Evolutionary conservation across 345 rosid species (phyloP).

Genomic region (Hirschfeldia incana): DNA sequence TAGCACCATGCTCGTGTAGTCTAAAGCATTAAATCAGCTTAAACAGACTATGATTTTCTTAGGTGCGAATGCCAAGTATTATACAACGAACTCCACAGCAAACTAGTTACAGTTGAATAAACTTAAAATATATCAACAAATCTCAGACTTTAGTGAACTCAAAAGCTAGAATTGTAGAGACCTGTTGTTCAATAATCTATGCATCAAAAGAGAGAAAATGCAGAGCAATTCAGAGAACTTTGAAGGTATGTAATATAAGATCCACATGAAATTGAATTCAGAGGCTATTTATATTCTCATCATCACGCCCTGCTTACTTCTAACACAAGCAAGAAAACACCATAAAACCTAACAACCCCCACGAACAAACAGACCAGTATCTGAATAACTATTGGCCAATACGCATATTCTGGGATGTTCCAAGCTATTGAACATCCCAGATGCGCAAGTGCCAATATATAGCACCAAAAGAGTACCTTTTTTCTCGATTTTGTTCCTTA

Average conservation of each 20-base stretch:
- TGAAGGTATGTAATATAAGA: constrained; percentile 36
- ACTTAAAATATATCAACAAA: neutral
- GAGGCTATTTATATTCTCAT: constrained; percentile 29
- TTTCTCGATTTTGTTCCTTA: constrained; percentile 38
- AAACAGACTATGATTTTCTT: constrained; percentile 41
- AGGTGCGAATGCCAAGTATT: constrained; percentile 11
- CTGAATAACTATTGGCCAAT: constrained; percentile 18
- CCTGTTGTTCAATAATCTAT: too few relatives aligned
- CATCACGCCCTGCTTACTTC: constrained; percentile 28
- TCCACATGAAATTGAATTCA: constrained; percentile 38
- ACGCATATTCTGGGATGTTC: constrained; percentile 16
- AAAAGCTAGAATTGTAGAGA: neutral
- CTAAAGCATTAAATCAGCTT: constrained; percentile 33
- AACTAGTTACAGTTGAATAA: neutral
- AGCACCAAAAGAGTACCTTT: constrained; percentile 42
- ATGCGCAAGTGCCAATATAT: constrained; percentile 32
- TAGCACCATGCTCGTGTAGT: constrained; percentile 46
- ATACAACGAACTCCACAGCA: too few relatives aligned
- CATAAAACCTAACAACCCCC: neutral
- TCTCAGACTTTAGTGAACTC: neutral
- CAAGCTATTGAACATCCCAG: constrained; percentile 17
- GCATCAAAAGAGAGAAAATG: neutral
- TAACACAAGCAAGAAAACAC: neutral
- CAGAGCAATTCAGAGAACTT: constrained; percentile 46
- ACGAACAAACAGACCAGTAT: neutral